Conservation (phyloP, 2,329 filamentous ascomycete genomes). For the Claviceps cyperi region DNA sequence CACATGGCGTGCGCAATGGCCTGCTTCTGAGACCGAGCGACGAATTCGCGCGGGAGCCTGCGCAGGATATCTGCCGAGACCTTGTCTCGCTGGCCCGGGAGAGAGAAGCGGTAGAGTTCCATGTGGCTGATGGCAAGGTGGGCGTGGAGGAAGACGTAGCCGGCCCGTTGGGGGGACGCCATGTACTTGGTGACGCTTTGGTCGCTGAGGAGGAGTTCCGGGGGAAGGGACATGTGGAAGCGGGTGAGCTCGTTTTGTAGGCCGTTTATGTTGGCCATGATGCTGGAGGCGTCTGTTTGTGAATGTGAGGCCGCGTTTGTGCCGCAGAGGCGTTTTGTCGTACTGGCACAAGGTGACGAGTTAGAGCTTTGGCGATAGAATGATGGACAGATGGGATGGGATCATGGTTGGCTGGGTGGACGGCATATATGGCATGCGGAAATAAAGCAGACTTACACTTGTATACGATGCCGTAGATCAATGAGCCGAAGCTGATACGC, state of each 20-base stretch:
- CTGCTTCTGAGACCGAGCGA: slow-evolving; percentile 23
- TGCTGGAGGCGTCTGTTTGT: slow-evolving; percentile 20
- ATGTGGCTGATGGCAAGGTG: slow-evolving; percentile 22
- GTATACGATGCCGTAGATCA: slow-evolving; percentile 23
- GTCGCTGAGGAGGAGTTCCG: slow-evolving; percentile 20
- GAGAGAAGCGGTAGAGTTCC: slow-evolving; percentile 24
- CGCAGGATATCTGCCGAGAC: slow-evolving; percentile 18
- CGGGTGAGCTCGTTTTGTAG: slow-evolving; percentile 24
- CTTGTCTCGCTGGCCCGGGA: slow-evolving; percentile 21
- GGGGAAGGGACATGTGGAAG: slow-evolving; percentile 21
- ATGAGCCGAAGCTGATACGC: slow-evolving; percentile 22
- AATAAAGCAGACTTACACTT: slow-evolving; percentile 14
- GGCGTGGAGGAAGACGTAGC: slow-evolving; percentile 24
- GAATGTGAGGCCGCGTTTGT: slow-evolving; percentile 8
- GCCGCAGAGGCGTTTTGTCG: slow-evolving; percentile 14
- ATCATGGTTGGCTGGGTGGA: no score
- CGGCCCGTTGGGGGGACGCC: slow-evolving; percentile 16
- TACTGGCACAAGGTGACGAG: slow-evolving; percentile 7
- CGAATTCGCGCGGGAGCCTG: slow-evolving; percentile 22
- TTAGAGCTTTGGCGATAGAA: background rate
- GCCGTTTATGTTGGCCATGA: slow-evolving; percentile 22
- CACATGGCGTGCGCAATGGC: slow-evolving; percentile 24
- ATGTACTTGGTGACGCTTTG: slow-evolving; percentile 19
- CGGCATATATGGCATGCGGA: background rate
- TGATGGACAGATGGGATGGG: background rate